Percentiles rank a stretch among this genome's conserved stretches.
Evolutionary conservation across 1,139 yeast genomes (phyloP).

Genomic region (Kurtzmaniella natalensis): DNA sequence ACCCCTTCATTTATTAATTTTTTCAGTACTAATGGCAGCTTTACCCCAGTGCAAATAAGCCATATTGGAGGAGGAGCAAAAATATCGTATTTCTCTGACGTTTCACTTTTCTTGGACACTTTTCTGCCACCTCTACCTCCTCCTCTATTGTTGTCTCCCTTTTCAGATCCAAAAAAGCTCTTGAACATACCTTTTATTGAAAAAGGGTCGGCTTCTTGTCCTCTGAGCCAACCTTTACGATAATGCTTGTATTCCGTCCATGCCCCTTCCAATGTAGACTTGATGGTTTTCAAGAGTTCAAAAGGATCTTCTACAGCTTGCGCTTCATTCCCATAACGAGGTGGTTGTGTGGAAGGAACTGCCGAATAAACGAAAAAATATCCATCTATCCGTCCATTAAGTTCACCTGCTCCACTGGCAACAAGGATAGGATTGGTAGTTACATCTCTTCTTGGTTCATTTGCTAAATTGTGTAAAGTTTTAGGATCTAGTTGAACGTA

Average conservation of each 20-base stretch:
- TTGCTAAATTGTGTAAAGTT: conserved; percentile 56
- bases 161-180: conserved; percentile 49
- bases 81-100: conserved; percentile 44
- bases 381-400: conserved; percentile 72
- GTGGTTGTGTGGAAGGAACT: conserved; percentile 55
- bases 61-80: conserved; percentile 63
- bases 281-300: conserved; percentile 22
- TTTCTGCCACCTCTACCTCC: conserved; percentile 9
- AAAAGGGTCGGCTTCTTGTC: conserved; percentile 63
- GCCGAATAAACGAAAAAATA: conserved; percentile 66
- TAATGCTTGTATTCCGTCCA: conserved; percentile 65
- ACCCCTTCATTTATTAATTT: conserved; percentile 52
- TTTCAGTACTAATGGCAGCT: conserved; percentile 56
- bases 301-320: conserved; percentile 1
- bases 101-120: conserved; percentile 10
- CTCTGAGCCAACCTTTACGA: conserved; percentile 51
- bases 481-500: conserved; percentile 58
- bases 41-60: conserved; percentile 58
- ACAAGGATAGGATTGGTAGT: conserved; percentile 64
- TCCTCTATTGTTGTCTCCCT: conserved; percentile 15
- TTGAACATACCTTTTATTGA: conserved; percentile 55
- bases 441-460: conserved; percentile 61
- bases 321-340: conserved; percentile 35
- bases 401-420: conserved; percentile 74
- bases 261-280: conserved; percentile 60